Evolutionary conservation across 2,329 filamentous ascomycete species (phyloP).

Genomic region (Juglanconis sp.): DNA sequence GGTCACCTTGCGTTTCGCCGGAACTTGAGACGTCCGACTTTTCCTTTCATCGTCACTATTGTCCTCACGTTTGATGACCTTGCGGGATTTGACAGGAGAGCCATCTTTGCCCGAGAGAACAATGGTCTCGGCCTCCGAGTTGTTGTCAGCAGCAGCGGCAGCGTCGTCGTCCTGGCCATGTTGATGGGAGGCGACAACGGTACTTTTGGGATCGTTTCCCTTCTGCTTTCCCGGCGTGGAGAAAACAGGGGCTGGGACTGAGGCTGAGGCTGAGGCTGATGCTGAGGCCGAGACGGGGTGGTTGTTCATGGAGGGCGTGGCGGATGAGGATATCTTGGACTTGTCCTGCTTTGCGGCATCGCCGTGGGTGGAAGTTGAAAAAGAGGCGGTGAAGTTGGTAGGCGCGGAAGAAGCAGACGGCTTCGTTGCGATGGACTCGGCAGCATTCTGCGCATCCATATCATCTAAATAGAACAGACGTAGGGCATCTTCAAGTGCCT

Average conservation of each 20-base stretch:
- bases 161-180: slow-evolving; percentile 41
- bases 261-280: neutral
- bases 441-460: slow-evolving; percentile 68
- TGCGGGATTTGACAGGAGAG: slow-evolving; percentile 61
- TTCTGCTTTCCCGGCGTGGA: neutral
- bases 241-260: neutral
- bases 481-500: too few relatives aligned
- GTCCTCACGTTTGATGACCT: slow-evolving; percentile 64
- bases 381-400: slow-evolving; percentile 27
- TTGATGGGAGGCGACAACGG: slow-evolving; percentile 25
- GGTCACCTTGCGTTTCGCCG: slow-evolving; percentile 32
- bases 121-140: slow-evolving; percentile 71
- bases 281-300: neutral
- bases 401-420: slow-evolving; percentile 51
- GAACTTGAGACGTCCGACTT: slow-evolving; percentile 28
- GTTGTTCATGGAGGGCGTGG: neutral
- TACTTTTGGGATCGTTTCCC: slow-evolving; percentile 28
- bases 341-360: neutral
- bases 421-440: slow-evolving; percentile 60
- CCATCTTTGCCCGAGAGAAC: slow-evolving; percentile 65
- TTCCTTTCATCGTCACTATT: slow-evolving; percentile 50
- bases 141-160: slow-evolving; percentile 47
- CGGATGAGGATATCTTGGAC: neutral
- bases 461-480: slow-evolving; percentile 44
- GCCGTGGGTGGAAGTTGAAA: neutral